phyloP scores from a whole-genome alignment of 176 grass and related monocot species.

The Avena eriantha region DNA sequence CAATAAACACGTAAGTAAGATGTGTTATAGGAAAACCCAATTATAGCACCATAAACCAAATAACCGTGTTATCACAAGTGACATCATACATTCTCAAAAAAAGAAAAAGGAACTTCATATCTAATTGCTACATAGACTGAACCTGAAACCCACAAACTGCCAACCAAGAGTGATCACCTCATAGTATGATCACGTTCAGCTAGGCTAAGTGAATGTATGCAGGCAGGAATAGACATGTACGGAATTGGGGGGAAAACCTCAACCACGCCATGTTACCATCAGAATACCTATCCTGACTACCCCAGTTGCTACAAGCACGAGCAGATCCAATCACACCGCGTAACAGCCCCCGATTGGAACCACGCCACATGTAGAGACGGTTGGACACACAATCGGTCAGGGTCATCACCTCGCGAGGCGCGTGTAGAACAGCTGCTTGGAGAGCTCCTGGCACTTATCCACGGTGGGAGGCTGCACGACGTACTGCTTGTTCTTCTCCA shows the following conservation, averaged over 20 bases:
- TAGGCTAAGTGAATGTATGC: neutral
- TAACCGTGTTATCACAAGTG: neutral
- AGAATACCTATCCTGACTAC: neutral
- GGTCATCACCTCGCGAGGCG: constrained; percentile 77
- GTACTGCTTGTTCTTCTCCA: constrained; percentile 95
- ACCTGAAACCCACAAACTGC: neutral
- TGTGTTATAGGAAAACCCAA: neutral
- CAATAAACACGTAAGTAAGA: neutral
- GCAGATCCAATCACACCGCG: constrained; percentile 16
- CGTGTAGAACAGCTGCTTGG: constrained; percentile 95
- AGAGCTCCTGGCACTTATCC: constrained; percentile 89
- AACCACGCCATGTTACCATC: neutral
- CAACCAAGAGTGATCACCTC: neutral
- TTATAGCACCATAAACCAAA: neutral
- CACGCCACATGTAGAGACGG: neutral
- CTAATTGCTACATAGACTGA: neutral
- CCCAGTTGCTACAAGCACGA: neutral
- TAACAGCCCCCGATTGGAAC: constrained; percentile 1
- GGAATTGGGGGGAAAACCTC: neutral
- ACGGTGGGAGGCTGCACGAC: constrained; percentile 81
- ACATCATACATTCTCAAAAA: neutral
- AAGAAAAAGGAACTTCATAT: neutral
- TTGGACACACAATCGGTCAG: neutral
- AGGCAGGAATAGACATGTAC: neutral
- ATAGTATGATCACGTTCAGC: constrained; percentile 8